Conservation (phyloP, 78 protist genomes). For the Bigelowiella natans region DNA sequence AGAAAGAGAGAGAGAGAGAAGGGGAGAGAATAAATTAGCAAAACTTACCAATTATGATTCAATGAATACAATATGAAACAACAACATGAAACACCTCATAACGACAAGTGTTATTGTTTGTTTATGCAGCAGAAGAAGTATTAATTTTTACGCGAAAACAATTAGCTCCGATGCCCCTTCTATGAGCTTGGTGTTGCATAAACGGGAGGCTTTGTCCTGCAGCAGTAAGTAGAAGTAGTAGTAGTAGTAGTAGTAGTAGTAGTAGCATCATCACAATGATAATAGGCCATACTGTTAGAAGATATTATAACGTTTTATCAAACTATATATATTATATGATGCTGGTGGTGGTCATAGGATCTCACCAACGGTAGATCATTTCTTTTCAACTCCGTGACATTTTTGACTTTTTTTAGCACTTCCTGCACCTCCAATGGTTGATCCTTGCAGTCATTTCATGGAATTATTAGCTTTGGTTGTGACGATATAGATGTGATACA, state of each 20-base stretch:
- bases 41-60: too few relatives aligned
- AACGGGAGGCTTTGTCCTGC: neutral
- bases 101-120: too few relatives aligned
- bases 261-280: too few relatives aligned
- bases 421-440: neutral
- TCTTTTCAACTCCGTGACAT: neutral
- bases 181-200: neutral
- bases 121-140: neutral
- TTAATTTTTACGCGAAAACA: neutral
- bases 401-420: neutral
- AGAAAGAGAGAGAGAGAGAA: neutral
- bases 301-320: neutral
- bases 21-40: neutral
- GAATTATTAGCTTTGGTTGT: too few relatives aligned
- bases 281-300: too few relatives aligned
- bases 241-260: too few relatives aligned
- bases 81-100: too few relatives aligned
- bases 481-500: too few relatives aligned
- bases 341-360: neutral
- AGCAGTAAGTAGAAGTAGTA: neutral
- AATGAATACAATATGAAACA: too few relatives aligned
- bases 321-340: neutral
- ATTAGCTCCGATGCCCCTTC: neutral
- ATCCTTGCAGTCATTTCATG: too few relatives aligned
- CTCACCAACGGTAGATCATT: neutral